These are phyloP conservation scores for Aristolochia contorta DNA, from an alignment of 164 flowering plant species.

Conservation along the genomic window DNA sequence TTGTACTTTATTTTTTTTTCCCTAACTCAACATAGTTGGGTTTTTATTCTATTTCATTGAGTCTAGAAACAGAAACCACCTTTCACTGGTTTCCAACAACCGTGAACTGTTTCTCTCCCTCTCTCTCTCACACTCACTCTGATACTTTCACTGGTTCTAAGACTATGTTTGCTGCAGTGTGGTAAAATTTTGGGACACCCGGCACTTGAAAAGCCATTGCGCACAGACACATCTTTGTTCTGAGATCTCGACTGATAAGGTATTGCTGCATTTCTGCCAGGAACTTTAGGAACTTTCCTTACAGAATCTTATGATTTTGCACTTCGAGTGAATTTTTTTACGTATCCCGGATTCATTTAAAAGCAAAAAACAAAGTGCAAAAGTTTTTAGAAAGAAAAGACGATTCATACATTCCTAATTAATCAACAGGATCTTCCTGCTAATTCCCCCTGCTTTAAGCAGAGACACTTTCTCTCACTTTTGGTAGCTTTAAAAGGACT, in stretches of 20 bases:
- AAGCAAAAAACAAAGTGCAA: no score
- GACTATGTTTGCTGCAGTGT: slow-evolving; percentile 27
- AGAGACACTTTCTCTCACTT: neutral
- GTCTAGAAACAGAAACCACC: no score
- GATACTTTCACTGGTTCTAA: no score
- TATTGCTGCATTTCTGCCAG: slow-evolving; percentile 9
- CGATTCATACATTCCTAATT: no score
- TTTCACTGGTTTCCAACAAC: neutral
- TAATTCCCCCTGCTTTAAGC: neutral
- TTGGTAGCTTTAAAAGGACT: no score
- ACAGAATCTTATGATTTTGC: no score
- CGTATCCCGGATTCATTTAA: no score
- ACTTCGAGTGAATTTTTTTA: no score
- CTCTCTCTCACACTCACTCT: no score
- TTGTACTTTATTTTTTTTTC: neutral
- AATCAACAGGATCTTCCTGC: no score
- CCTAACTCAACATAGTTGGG: neutral
- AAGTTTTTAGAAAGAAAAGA: no score
- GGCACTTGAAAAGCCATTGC: slow-evolving; percentile 45
- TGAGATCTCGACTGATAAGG: slow-evolving; percentile 33
- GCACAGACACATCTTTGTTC: slow-evolving; percentile 43
- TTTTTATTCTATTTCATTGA: neutral
- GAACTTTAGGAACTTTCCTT: no score
- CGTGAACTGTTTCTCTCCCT: neutral
- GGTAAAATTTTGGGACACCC: slow-evolving; percentile 86